Evolutionary conservation across 2,329 filamentous ascomycete genomes (phyloP).

Genomic region (Pseudopithomyces maydicus): DNA sequence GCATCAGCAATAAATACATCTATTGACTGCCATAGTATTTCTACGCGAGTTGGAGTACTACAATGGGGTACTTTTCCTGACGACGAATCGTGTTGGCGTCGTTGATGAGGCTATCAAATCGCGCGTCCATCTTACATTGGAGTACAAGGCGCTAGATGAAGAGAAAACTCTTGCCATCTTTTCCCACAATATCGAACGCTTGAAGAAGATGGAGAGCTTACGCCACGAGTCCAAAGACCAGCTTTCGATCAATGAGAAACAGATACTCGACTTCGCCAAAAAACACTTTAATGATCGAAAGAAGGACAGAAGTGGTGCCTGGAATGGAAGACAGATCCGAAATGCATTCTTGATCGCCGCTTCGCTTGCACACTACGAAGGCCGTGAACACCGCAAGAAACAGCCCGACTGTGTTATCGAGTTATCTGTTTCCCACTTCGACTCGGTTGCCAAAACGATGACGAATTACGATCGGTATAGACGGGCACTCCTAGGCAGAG

Average conservation of each 20-base stretch:
- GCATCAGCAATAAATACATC: no score
- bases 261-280: not conserved
- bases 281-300: constrained; percentile 1
- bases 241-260: not conserved
- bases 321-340: constrained; percentile 2
- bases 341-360: constrained; percentile 3
- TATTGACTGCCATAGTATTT: no score
- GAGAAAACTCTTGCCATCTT: not conserved
- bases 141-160: constrained; percentile 12
- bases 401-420: no score
- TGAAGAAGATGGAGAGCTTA: not conserved
- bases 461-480: no score
- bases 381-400: not conserved
- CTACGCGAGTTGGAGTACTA: constrained; percentile 42
- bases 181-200: not conserved
- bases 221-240: not conserved
- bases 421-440: no score
- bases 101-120: constrained; percentile 26
- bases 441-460: no score
- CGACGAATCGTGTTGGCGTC: constrained; percentile 21
- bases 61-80: constrained; percentile 44
- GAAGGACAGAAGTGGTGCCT: not conserved
- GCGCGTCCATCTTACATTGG: constrained; percentile 12
- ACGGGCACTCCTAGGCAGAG: no score
- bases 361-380: constrained; percentile 1